Percentiles rank a stretch among this genome's conserved stretches.
Evolutionary conservation across 1,139 yeast species (phyloP).

Genomic region (Kodamaea ohmeri): DNA sequence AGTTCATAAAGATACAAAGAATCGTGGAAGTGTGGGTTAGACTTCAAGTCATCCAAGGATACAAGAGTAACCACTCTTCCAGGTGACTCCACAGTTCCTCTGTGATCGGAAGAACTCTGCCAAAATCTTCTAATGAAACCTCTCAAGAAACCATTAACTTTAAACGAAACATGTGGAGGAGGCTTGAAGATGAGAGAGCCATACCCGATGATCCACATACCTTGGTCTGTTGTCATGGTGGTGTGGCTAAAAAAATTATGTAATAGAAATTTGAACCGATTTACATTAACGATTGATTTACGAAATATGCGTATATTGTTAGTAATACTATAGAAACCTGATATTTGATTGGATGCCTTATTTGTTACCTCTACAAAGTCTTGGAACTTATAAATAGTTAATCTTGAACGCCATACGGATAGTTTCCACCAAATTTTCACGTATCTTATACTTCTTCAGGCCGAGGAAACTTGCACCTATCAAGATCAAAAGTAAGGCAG

Average conservation of each 20-base stretch:
- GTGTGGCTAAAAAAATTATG: background rate
- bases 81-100: conserved; percentile 82
- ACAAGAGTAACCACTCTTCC: conserved; percentile 87
- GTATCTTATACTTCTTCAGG: conserved; percentile 26
- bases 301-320: too few species aligned
- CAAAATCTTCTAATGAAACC: conserved; percentile 85
- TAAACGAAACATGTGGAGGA: conserved; percentile 64
- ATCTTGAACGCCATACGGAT: conserved; percentile 47
- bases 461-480: conserved; percentile 25
- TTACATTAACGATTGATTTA: too few species aligned
- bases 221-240: conserved; percentile 16
- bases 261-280: background rate
- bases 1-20: conserved; percentile 47
- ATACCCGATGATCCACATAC: conserved; percentile 85
- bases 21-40: conserved; percentile 37
- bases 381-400: conserved; percentile 28
- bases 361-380: too few species aligned
- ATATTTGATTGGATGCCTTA: background rate
- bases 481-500: conserved; percentile 22
- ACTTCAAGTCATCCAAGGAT: conserved; percentile 51
- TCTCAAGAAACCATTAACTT: conserved; percentile 69
- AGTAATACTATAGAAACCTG: background rate
- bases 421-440: conserved; percentile 36
- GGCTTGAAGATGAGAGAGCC: conserved; percentile 92
- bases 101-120: conserved; percentile 87